A percentile compares a stretch with the other conserved stretches of the same genome.
These are phyloP conservation scores for Pelargonium nanum DNA, from an alignment of 345 rosid genomes.

Conservation along the genomic window DNA sequence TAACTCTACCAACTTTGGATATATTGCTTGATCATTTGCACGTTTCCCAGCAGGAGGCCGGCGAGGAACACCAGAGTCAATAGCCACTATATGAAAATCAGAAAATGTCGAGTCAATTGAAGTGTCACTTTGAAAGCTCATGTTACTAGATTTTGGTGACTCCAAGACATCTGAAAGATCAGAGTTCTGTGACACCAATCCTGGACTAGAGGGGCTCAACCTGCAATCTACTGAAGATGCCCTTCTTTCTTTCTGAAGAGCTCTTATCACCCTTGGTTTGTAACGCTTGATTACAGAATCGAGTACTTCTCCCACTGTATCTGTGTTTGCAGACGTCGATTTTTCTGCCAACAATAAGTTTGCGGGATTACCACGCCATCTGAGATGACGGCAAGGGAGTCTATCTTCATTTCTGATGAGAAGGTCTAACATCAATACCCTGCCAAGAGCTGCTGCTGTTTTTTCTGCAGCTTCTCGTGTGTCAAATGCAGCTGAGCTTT, in stretches of 20 bases:
- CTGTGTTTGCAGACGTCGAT: conserved; percentile 28
- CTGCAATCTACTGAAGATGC: conserved; percentile 69
- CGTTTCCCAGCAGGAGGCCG: conserved; percentile 98
- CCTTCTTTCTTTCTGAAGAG: conserved; percentile 81
- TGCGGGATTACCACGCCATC: conserved; percentile 98
- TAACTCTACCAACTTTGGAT: conserved; percentile 89
- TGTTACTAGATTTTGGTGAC: conserved; percentile 46
- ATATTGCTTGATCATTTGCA: conserved; percentile 71
- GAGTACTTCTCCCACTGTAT: conserved; percentile 56
- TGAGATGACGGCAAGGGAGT: conserved; percentile 78
- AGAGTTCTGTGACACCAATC: conserved; percentile 15
- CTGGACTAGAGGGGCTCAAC: conserved; percentile 28
- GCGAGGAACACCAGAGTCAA: conserved; percentile 95
- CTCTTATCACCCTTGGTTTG: conserved; percentile 63
- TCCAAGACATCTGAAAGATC: conserved; percentile 60
- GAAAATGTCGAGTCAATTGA: conserved; percentile 35
- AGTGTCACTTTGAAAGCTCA: conserved; percentile 38
- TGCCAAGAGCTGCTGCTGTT: conserved; percentile 81
- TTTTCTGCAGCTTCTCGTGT: conserved; percentile 55
- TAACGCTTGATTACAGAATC: conserved; percentile 68
- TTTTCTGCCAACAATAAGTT: conserved; percentile 78
- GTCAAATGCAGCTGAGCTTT: conserved; percentile 70
- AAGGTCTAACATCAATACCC: conserved; percentile 83
- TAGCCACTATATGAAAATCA: conserved; percentile 63
- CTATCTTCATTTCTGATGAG: conserved; percentile 95